Conservation (phyloP, 345 rosid genomes). For the Syzygium grande region DNA sequence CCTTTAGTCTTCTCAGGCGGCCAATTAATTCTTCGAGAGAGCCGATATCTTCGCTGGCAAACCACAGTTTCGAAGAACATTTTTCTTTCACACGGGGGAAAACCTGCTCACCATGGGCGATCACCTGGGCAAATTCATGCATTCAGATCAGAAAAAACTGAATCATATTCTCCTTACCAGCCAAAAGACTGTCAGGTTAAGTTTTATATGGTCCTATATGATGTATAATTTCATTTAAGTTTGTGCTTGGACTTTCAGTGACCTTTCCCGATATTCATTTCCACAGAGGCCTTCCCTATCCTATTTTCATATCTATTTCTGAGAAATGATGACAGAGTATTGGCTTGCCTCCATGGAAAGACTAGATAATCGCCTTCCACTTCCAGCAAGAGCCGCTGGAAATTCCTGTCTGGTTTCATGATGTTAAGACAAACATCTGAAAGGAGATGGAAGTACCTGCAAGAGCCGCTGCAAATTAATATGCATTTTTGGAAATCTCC, state of each 20-base stretch:
- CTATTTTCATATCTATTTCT: neutral
- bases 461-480: constrained; percentile 87
- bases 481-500: constrained; percentile 92
- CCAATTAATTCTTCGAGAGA: constrained; percentile 79
- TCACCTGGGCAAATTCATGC: constrained; percentile 40
- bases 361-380: neutral
- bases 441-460: constrained; percentile 40
- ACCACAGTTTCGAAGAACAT: constrained; percentile 70
- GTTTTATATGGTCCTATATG: neutral
- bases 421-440: neutral
- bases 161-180: neutral
- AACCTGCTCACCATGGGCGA: constrained; percentile 94
- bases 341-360: neutral
- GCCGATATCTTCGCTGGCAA: constrained; percentile 47
- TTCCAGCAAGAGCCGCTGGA: neutral
- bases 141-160: neutral
- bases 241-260: neutral
- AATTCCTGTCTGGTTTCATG: neutral
- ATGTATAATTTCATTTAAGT: neutral
- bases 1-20: constrained; percentile 76
- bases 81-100: constrained; percentile 89
- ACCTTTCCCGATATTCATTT: neutral
- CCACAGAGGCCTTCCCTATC: neutral
- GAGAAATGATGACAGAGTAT: neutral
- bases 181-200: neutral